phyloP scores from a whole-genome alignment of 176 grass and related monocot genomes.

The Phragmites australis region DNA sequence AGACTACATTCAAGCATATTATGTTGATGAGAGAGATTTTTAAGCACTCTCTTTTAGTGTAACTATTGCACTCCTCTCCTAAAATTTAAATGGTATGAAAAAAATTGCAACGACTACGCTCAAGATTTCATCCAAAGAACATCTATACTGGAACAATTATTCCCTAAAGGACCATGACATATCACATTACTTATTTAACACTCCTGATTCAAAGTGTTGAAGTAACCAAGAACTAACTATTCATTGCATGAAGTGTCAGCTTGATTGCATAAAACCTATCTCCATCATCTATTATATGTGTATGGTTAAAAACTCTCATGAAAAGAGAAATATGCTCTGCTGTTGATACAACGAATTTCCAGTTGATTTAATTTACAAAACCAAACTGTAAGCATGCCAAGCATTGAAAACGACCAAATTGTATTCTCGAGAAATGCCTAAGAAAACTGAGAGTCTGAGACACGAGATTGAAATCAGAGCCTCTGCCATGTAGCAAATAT shows the following conservation, averaged over 20 bases:
- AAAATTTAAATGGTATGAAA: not conserved
- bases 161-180: not conserved
- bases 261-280: not conserved
- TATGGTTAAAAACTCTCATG: not conserved
- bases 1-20: not conserved
- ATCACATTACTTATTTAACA: not conserved
- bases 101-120: not conserved
- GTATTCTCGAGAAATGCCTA: not conserved
- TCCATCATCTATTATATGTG: slow-evolving; percentile 10
- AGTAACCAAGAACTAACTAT: slow-evolving; percentile 11
- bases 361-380: not conserved
- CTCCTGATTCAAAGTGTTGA: not conserved
- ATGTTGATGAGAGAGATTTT: not conserved
- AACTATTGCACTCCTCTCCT: not conserved
- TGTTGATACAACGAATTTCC: not conserved
- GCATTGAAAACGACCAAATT: not conserved
- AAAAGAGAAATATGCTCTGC: not conserved
- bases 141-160: not conserved
- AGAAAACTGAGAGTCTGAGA: not conserved
- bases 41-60: not conserved
- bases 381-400: not conserved
- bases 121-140: not conserved
- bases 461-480: not conserved
- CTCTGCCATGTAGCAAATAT: not conserved
- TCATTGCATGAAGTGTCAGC: not conserved